Evolutionary conservation across 306 rosid genomes (phyloP), one percentile per base, ranked within the genome.

Genomic region (Ormosia emarginata): DNA sequence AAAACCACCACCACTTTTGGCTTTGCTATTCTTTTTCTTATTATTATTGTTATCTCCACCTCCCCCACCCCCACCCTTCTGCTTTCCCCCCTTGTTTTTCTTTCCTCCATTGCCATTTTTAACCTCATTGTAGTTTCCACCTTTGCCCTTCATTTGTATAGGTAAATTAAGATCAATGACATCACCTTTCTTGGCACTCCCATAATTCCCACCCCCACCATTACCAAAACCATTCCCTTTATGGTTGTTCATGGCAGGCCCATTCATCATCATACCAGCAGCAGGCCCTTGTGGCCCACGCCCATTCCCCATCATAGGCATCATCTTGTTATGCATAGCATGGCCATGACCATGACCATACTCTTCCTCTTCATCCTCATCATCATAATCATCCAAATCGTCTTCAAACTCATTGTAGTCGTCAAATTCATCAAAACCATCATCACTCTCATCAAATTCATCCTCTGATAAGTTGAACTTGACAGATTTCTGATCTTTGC

Each of bases 401-500:
- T 78, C 90, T 7, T 82, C 97, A 72, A 83, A 47, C 7, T 88
- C 64, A 87, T 52, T 86, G 2, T 75, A 68, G 0, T 90, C 97
- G 78, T 83, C 92, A 64, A 74, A 84, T 0, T 85, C 92, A 53
- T 89, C 97, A 39, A 82, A 81, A 2, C 67, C 94, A 67, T 71
- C 88, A 9, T 81, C 91, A 79, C 93, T 92, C 12, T 61, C 79
- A 67, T 85, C 89, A 67, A 88, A 87, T 7, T 91, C 95, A 1
- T 94, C 93, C 4, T 85, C 92, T 18, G 87, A 86, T 46, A 90
- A 44, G 77, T 79, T 83, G 81, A 95, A 95, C 79, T 82, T 91
- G 64, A 95, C 99, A 82, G 93, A 85, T 67, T 93, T 95, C 77
- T 95, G 90, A 18, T 83, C 87, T 77, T 89, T 93, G 50, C 68